A percentile compares a stretch with the other conserved stretches of the same genome.
These are phyloP conservation scores for Cystobasidium onofrii DNA, from an alignment of 768 basidiomycete genomes.

Conservation along the genomic window DNA sequence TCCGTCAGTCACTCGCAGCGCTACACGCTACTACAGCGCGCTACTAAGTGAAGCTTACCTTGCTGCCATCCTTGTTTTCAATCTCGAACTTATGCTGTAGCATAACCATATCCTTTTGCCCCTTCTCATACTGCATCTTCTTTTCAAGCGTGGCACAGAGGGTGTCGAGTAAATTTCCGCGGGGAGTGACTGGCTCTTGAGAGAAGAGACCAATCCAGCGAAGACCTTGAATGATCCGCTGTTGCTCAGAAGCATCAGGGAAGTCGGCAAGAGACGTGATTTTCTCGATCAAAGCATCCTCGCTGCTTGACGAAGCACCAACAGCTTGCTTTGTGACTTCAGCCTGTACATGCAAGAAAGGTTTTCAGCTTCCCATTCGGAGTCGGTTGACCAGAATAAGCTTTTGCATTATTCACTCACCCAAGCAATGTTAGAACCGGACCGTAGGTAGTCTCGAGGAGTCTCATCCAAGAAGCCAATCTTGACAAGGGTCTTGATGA, in stretches of 20 bases:
- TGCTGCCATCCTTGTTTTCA: constrained; percentile 71
- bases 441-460: constrained; percentile 64
- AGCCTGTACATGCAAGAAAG: constrained; percentile 38
- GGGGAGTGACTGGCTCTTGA: constrained; percentile 48
- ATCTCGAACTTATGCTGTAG: constrained; percentile 97
- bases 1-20: neutral
- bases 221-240: constrained; percentile 77
- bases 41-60: constrained; percentile 48
- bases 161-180: constrained; percentile 80
- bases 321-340: constrained; percentile 69
- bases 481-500: constrained; percentile 75
- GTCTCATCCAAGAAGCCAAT: constrained; percentile 75
- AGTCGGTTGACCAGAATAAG: neutral
- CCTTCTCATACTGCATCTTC: constrained; percentile 80
- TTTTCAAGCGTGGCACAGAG: constrained; percentile 82
- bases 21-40: neutral
- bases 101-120: constrained; percentile 93
- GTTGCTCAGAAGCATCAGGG: constrained; percentile 61
- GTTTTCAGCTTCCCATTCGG: no score
- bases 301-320: constrained; percentile 59
- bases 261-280: constrained; percentile 64
- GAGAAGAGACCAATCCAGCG: constrained; percentile 93
- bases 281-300: constrained; percentile 64
- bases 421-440: constrained; percentile 61
- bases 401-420: constrained; percentile 38